A percentile compares a stretch with the other conserved stretches of the same genome.
These are phyloP conservation scores for Tetrahymena borealis DNA, from an alignment of 73 alveolate species.

Conservation along the genomic window DNA sequence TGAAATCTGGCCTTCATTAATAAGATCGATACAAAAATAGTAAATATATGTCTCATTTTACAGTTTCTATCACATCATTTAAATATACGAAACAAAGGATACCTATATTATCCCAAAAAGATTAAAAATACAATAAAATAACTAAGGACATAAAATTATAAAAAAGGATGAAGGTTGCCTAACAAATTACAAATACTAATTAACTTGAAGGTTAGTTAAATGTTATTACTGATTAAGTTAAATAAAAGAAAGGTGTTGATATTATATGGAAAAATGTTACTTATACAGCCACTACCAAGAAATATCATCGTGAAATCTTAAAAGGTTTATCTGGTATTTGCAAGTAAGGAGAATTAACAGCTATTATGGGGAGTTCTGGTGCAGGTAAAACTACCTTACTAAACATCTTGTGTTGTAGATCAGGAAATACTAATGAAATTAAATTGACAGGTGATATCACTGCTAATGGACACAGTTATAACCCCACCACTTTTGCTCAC, in stretches of 20 bases:
- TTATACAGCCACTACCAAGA: neutral
- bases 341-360: slow-evolving; percentile 30
- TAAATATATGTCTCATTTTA: too few relatives aligned
- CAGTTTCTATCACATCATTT: too few relatives aligned
- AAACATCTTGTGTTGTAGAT: slow-evolving; percentile 27
- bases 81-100: too few relatives aligned
- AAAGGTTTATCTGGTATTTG: slow-evolving; percentile 19
- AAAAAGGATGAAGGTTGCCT: too few relatives aligned
- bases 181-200: too few relatives aligned
- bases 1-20: too few relatives aligned
- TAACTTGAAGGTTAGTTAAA: too few relatives aligned
- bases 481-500: slow-evolving; percentile 45
- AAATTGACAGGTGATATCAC: slow-evolving; percentile 11
- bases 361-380: slow-evolving; percentile 48
- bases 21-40: too few relatives aligned
- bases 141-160: too few relatives aligned
- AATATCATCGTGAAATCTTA: slow-evolving; percentile 7
- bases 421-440: neutral
- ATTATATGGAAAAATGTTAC: neutral
- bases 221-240: too few relatives aligned
- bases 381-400: slow-evolving; percentile 49
- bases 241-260: neutral
- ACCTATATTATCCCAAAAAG: too few relatives aligned
- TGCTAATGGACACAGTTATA: slow-evolving; percentile 12
- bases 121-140: too few relatives aligned